Evolutionary conservation across 2,329 filamentous ascomycete genomes (phyloP).

Genomic region (Knoxdaviesia proteae): DNA sequence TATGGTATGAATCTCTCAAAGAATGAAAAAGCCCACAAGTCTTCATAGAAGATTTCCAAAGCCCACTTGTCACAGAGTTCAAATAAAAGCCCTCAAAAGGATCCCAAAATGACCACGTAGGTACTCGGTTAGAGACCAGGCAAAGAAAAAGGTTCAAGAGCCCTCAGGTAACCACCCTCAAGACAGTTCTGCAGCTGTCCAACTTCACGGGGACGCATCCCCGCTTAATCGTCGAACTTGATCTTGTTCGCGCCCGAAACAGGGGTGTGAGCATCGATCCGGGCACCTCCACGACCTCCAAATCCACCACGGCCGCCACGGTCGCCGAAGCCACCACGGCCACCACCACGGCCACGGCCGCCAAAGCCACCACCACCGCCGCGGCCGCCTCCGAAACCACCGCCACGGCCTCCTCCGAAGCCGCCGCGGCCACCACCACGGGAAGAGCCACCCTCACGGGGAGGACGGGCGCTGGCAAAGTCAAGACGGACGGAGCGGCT

Average conservation of each 20-base stretch:
- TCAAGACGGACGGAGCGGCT: constrained; percentile 66
- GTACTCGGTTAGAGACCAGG: constrained; percentile 9
- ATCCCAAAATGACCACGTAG: not conserved
- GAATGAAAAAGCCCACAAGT: constrained; percentile 30
- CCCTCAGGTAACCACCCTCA: constrained; percentile 19
- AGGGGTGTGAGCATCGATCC: constrained; percentile 10
- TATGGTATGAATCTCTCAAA: no score
- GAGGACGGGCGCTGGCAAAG: constrained; percentile 49
- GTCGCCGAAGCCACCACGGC: constrained; percentile 30
- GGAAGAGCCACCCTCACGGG: constrained; percentile 30
- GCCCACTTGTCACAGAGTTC: constrained; percentile 25
- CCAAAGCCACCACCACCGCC: constrained; percentile 21
- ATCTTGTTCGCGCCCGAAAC: constrained; percentile 51
- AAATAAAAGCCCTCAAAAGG: constrained; percentile 35
- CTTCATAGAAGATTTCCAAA: constrained; percentile 32
- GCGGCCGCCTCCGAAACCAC: constrained; percentile 16
- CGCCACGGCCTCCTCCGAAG: constrained; percentile 28
- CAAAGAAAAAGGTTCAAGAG: constrained; percentile 23
- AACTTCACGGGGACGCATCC: constrained; percentile 5
- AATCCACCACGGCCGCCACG: constrained; percentile 25
- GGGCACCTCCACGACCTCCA: constrained; percentile 22
- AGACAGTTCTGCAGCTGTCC: constrained; percentile 16
- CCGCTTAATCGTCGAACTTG: constrained; percentile 32
- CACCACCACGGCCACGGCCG: constrained; percentile 27
- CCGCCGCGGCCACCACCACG: constrained; percentile 29